Evolutionary conservation across 306 rosid species (phyloP), one percentile per base, ranked within the genome.

Genomic region (Fragaria ananassa): DNA sequence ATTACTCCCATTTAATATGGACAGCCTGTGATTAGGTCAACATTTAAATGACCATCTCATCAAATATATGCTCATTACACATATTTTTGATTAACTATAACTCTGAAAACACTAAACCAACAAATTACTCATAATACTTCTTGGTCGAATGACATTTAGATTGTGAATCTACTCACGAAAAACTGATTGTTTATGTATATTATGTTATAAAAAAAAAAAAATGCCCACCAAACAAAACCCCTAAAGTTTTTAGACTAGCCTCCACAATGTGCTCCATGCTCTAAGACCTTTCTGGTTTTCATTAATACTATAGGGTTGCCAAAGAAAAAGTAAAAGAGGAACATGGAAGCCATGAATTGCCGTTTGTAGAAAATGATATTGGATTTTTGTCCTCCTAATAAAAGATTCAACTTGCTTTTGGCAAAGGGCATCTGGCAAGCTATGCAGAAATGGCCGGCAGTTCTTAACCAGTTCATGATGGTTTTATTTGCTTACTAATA

Each of bases 11-110:
- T 83, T 88, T 77, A 89, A 81, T 89, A 81, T 81, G 74, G 84
- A 80, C 91, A 83, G 91, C 82, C 86, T 88, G 91, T 85, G 80
- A 79, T 85, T 85, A 83, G 93, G 94, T 83, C 85, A 72, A 77
- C 58, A 39, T 81, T 83, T 83, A 79, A 84, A 83, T 86, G 80
- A 49, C 45, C 82, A 78, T 77, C 58, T 81, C 85, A 74, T 71
- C 77, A 83, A 82, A 35, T 39, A 74, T 72, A 74, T 72, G 44
- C 83, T 42, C 80, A 25, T 85, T 82, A 1, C 58, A 53, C n/a
- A 6, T 77, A 72, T 79, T 82, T 83, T 82, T 82, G 81, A 83
- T 75, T 19, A 8, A 10, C 3, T 37, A 65, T 3, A 4, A 18
- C 8, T 23, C 42, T 37, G 7, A 5, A 37, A 19, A n/a, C 35